Evolutionary conservation across 1,284 basidiomycete genomes (phyloP), one percentile per base, ranked within the genome.

Genomic region (Leccinum solheimii): DNA sequence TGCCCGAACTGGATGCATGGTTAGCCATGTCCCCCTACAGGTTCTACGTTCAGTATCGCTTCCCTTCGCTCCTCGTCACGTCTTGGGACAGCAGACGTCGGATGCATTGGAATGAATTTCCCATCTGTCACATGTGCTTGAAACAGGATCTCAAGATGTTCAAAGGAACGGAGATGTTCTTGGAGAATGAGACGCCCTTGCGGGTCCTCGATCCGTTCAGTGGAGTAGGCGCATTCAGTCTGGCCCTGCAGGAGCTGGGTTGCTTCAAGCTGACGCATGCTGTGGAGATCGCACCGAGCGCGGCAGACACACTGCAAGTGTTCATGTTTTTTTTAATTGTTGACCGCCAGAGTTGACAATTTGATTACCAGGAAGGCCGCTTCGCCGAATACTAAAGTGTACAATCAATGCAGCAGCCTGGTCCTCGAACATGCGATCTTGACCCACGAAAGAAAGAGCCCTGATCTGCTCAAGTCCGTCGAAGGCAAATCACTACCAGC

Each of bases 271-370:
- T 88, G 3, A 86, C 83, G 0, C 85, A 90, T 76, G 81, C 86
- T 0, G 73, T 90, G 40, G 90, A 92, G 66, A 85, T 90, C 30
- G 78, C 81, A 38, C 87, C 88, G 0, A 90, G 87, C 67, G 87
- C 90, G n/a, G 86, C 86, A 0, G 73, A 75, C 60, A 90, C 90
- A 1, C 72, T 87, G 89, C 88, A 66, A 58, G 82, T 72, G 11
- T 50, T 30, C 19, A 52, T 61, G 13, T 57, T 57, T 45, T 50
- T 19, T 50, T 38, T 8, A 7, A 16, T 58, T n/a, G 32, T 48
- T 34, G 50, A 19, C 9, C 21, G 26, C 32, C 5, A 53, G 16
- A 53, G 16, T 49, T 58, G 60, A 48, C 61, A 61, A 61, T 26
- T 60, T 52, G 40, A 26, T 38, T 48, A n/a, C 23, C 57, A 79